Evolutionary conservation across 768 basidiomycete species (phyloP).

Genomic region (Psilocybe azurescens): DNA sequence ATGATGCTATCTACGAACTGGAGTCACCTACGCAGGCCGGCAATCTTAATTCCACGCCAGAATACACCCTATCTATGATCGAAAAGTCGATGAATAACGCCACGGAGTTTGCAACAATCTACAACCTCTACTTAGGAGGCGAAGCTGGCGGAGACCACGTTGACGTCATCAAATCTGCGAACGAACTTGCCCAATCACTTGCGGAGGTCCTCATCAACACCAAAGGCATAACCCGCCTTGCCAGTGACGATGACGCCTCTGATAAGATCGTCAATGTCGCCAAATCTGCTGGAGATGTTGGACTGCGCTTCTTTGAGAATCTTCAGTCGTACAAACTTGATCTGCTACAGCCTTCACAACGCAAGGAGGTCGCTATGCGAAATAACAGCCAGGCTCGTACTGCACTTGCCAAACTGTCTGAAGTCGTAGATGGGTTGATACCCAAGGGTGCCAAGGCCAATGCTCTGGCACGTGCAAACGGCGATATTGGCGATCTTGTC

Average conservation of each 20-base stretch:
- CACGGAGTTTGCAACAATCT: slow-evolving; percentile 94
- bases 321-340: slow-evolving; percentile 95
- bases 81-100: slow-evolving; percentile 96
- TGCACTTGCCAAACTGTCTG: slow-evolving; percentile 84
- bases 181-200: slow-evolving; percentile 93
- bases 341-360: slow-evolving; percentile 71
- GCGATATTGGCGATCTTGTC: slow-evolving; percentile 95
- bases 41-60: slow-evolving; percentile 96
- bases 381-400: slow-evolving; percentile 87
- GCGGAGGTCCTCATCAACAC: slow-evolving; percentile 92
- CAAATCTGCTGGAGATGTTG: slow-evolving; percentile 86
- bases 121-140: slow-evolving; percentile 87
- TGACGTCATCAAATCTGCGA: slow-evolving; percentile 96
- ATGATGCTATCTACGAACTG: slow-evolving; percentile 96
- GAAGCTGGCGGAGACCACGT: slow-evolving; percentile 94
- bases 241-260: slow-evolving; percentile 88
- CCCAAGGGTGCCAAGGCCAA: slow-evolving; percentile 82
- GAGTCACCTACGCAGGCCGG: slow-evolving; percentile 96
- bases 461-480: slow-evolving; percentile 77
- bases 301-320: slow-evolving; percentile 92
- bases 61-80: slow-evolving; percentile 97
- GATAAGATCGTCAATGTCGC: slow-evolving; percentile 90
- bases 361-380: slow-evolving; percentile 87
- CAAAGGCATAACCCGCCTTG: slow-evolving; percentile 94
- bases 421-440: slow-evolving; percentile 83